phyloP scores from a whole-genome alignment of 1,139 yeast species.

The Pichia sp. region DNA sequence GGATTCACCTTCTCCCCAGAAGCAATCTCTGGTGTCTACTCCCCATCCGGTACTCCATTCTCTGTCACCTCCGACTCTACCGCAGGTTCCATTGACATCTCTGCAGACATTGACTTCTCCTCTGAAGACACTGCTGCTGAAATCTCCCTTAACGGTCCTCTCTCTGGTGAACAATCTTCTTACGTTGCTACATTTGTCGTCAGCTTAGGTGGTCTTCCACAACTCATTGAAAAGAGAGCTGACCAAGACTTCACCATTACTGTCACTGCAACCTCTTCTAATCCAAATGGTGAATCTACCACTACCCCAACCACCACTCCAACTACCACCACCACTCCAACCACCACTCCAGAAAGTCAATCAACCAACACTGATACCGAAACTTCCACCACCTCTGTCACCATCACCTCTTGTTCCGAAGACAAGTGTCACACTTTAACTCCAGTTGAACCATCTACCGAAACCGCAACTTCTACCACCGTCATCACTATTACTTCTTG shows the following conservation, averaged over 20 bases:
- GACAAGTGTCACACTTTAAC: conserved; percentile 9
- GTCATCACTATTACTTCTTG: conserved; percentile 35
- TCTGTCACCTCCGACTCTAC: conserved; percentile 6
- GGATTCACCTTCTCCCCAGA: conserved; percentile 18
- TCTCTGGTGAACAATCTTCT: conserved; percentile 2
- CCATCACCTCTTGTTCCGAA: conserved; percentile 38
- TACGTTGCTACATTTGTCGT: conserved; percentile 20
- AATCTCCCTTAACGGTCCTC: conserved; percentile 12
- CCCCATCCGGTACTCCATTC: conserved; percentile 11
- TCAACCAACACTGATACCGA: conserved; percentile 8
- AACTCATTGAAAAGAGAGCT: conserved; percentile 15
- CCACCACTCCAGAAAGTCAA: conserved; percentile 11
- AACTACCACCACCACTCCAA: conserved; percentile 3
- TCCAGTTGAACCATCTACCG: conserved; percentile 5
- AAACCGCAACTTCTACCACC: conserved; percentile 14
- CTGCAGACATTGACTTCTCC: conserved; percentile 9
- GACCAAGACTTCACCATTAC: conserved; percentile 19
- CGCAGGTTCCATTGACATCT: conserved; percentile 10
- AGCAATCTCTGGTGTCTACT: conserved; percentile 10
- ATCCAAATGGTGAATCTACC: conserved; percentile 12
- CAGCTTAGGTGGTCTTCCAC: conserved; percentile 13
- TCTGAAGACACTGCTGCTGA: conserved; percentile 13
- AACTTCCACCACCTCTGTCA: conserved; percentile 13
- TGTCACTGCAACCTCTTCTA: conserved; percentile 16
- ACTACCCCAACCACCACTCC: conserved; percentile 6